Base-by-base conservation (phyloP, 306 rosid species). In the Carpinus viminea region DNA sequence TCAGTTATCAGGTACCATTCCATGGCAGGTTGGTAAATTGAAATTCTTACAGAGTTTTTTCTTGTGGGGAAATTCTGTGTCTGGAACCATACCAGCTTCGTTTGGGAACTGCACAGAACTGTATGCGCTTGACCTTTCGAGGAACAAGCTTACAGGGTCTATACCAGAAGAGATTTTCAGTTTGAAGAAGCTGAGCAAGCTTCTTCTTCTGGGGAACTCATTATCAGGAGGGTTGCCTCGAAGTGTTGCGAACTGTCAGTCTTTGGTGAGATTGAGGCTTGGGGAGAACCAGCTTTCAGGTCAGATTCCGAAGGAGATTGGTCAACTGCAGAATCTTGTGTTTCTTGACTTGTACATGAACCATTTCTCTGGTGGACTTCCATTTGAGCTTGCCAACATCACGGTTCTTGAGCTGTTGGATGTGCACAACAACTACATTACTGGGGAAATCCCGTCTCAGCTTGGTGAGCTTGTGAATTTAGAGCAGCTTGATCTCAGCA, bases 221-320 rank as follows among this genome's bases (percentile, higher is more conserved):
- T 83, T 95, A 77, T 76, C 97, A 1, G 99, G 99, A 31, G 79
- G 82, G 73, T 71, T 95, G 76, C 91, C 96, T 8, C 71, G 70
- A 78, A 89, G 90, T 76, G 94, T 91, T 54, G 88, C 96, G 17
- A 87, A 91, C 4, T 93, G 98, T 70, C 88, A 87, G 59, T 93
- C 98, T 46, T 77, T 96, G 20, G 98, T 93, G 74, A 90, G 99
- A 76, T 70, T 96, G 70, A 89, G 99, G 78, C 92, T 96, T 11
- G 99, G 97, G 68, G 99, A 96, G 73, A 96, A 96, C 83, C 94
- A 89, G 79, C 97, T 96, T 83, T 89, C 92, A 11, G 99, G 98
- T 31, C 88, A 81, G 41, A 93, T 96, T 86, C 99, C 99, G 0
- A 86, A 77, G 77, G 98, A 93, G 90, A 86, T 93, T 56, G 99